Evolutionary conservation across 495 filamentous ascomycete species (phyloP), one percentile per base, ranked within the genome.

Genomic region (Letharia columbiana): DNA sequence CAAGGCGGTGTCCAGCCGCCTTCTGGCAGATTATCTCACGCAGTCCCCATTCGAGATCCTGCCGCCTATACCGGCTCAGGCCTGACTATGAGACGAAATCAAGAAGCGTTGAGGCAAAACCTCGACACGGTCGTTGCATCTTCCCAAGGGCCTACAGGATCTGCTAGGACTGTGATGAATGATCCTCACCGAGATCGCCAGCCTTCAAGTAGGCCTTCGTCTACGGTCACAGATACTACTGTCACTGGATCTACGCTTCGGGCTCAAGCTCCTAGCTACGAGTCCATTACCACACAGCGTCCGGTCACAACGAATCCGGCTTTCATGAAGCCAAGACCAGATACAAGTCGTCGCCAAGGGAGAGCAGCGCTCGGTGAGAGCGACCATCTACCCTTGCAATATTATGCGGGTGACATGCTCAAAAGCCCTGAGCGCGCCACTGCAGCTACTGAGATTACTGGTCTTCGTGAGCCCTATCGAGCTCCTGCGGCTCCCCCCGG

Each of bases 1-100:
- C 13, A 57, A 33, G 15, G 13, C 12, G 54, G 13, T 57, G 2
- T 37, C 5, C 54, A 18, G 7, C 31, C 54, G 17, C 17, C 31
- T 20, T 3, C 54, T 18, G 13, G 33, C 15, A 57, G 33, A 57
- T 4, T n/a, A 20, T 44, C 60, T 49, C 60, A 35, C 10, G 60
- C 60, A 20, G 40, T 37, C 11, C 60, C 60, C 6, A 62, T 49
- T 35, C 42, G 60, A 49, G 60, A 62, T 47, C 45, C 60, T 47
- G 60, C 60, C 28, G 41, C 60, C 28, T 62, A 62, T 62, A 62
- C 60, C 7, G 60, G 60, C 9, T 47, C 60, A 31, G 60, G 60
- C 11, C 20, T 62, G 28, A 62, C 17, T 37, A 37, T 42, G 23
- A 49, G 60, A 44, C 42, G 60, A 20, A 62, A 62, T 7, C 60